Conservation (phyloP, 768 basidiomycete genomes). For the Polyporus arcularius region DNA sequence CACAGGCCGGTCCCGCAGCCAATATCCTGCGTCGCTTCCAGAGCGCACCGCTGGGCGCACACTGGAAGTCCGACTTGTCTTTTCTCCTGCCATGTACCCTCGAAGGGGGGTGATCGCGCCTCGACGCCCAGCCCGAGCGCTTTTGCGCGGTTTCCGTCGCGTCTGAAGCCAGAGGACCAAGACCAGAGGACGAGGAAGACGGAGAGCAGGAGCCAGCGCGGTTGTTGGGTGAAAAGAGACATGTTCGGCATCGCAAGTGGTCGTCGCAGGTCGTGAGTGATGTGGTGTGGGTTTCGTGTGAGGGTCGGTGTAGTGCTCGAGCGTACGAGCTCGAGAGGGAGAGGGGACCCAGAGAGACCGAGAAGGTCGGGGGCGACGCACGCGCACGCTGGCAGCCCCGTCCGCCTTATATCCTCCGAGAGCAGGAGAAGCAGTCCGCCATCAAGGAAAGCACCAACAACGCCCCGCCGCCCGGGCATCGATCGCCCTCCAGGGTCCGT, state of each 20-base stretch:
- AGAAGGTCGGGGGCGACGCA: neutral
- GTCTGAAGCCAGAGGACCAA: conserved; percentile 10
- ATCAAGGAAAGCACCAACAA: neutral
- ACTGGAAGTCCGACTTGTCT: conserved; percentile 1
- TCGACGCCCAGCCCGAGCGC: conserved; percentile 17
- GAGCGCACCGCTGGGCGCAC: conserved; percentile 13
- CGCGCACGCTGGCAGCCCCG: neutral
- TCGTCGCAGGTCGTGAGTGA: neutral
- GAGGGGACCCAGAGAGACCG: neutral
- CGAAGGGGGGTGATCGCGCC: conserved; percentile 7
- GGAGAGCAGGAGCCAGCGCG: conserved; percentile 20
- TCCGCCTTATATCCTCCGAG: neutral
- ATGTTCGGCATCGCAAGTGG: neutral
- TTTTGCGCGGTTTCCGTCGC: neutral
- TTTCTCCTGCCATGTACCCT: neutral
- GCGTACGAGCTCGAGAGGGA: neutral
- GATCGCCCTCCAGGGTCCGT: neutral
- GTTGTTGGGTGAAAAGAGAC: conserved; percentile 6
- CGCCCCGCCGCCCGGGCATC: neutral
- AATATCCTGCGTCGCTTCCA: neutral
- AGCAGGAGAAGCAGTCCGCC: neutral
- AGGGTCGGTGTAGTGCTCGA: neutral
- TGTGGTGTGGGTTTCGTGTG: too few species aligned
- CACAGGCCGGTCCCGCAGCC: conserved; percentile 17
- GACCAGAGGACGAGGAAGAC: conserved; percentile 21